Evolutionary conservation across 345 rosid species (phyloP), one percentile per base, ranked within the genome.

Genomic region (Gossypium anomalum): DNA sequence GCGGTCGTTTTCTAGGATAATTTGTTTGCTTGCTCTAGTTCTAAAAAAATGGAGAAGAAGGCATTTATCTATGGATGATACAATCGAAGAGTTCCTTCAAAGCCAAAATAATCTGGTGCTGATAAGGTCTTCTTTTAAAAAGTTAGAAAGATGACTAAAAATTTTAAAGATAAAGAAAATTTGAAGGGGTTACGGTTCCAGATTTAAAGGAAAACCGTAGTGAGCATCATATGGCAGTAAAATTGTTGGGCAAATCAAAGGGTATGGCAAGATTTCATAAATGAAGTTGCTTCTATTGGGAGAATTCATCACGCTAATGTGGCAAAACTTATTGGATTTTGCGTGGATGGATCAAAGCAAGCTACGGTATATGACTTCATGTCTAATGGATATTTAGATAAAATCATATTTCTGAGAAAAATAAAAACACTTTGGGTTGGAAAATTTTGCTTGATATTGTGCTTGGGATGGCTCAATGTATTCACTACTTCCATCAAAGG

Each of bases 361-460:
- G 79, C 74, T 10, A 70, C 60, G 11, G 20, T 76, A 1, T 70
- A 69, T 47, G 74, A 69, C 3, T 69, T 57, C 34, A 69, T 76
- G 74, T 12, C 63, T 0, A 59, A 57, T 57, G 61, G 61, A 10
- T 57, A 16, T 11, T 57, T 57, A 11, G 61, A 57, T 57, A 57
- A 57, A 57, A 57, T 57, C 29, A 57, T 57, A 57, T 22, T 57
- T 22, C 7, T 1, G 29, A 57, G 11, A 8, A 57, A 57, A 57
- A 22, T 9, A 57, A 22, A 0, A 57, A 57, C 29, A 20, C 29
- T n/a, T 15, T 77, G 1, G 22, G 73, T 15, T 71, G 75, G 63
- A 53, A n/a, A 15, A 56, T 9, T 17, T 0, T 72, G 72, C 22
- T 20, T 57, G 29, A 57, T 57, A 22, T 57, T 20, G 34, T 20